Percentiles rank a stretch among this genome's conserved stretches.
phyloP scores from a whole-genome alignment of 768 basidiomycete species.

The Suillus discolor region DNA sequence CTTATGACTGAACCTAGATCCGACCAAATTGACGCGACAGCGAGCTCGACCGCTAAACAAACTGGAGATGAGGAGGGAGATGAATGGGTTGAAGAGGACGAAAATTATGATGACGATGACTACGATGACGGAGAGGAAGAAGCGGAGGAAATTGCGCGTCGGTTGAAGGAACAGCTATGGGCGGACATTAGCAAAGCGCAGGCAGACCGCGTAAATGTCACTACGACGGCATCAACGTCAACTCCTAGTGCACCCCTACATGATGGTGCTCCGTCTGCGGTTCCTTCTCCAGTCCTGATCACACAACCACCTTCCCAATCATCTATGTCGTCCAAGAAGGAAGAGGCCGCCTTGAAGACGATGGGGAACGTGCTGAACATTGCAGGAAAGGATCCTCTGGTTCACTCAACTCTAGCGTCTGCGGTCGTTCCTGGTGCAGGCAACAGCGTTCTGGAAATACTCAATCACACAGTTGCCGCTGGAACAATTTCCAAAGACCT shows the following conservation, averaged over 20 bases:
- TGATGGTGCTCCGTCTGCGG: background rate
- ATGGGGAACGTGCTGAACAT: conserved; percentile 64
- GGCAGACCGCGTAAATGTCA: conserved; percentile 39
- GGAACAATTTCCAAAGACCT: conserved; percentile 54
- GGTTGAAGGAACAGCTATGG: conserved; percentile 76
- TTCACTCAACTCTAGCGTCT: conserved; percentile 54
- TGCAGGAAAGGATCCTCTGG: conserved; percentile 57
- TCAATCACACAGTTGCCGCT: conserved; percentile 50
- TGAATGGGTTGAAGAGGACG: conserved; percentile 44
- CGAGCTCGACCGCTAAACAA: background rate
- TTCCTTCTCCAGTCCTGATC: background rate
- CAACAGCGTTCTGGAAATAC: conserved; percentile 57
- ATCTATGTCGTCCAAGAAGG: conserved; percentile 40
- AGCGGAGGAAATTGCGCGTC: conserved; percentile 72
- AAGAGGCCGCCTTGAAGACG: conserved; percentile 62
- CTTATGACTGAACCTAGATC: conserved; percentile 3
- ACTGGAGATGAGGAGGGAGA: conserved; percentile 19
- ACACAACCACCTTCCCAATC: conserved; percentile 5
- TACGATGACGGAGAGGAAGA: conserved; percentile 66
- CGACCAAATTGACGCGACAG: background rate
- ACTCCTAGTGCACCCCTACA: background rate
- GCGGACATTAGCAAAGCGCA: conserved; percentile 73
- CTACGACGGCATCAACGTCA: conserved; percentile 10
- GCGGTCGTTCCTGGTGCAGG: conserved; percentile 49
- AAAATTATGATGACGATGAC: conserved; percentile 52